Conservation (phyloP, 768 basidiomycete species). For the Agaricus blazei region DNA sequence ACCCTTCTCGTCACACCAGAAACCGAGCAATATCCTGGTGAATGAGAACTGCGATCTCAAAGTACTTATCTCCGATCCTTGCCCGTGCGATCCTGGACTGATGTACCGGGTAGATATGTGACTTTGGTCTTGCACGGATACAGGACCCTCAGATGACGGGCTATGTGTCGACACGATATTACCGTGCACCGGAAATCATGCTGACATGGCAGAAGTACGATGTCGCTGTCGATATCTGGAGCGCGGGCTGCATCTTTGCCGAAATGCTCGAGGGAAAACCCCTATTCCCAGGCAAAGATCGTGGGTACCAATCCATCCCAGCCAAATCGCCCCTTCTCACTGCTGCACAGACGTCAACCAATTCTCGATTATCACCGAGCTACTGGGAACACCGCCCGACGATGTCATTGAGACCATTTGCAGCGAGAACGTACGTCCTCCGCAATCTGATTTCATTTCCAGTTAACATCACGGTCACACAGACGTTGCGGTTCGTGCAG, state of each 20-base stretch:
- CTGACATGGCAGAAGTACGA: slow-evolving; percentile 99
- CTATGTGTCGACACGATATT: slow-evolving; percentile 98
- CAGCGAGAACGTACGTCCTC: slow-evolving; percentile 81
- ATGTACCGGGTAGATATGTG: slow-evolving; percentile 70
- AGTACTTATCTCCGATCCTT: slow-evolving; percentile 35
- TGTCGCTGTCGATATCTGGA: slow-evolving; percentile 99
- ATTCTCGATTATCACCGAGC: slow-evolving; percentile 98
- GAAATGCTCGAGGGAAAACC: slow-evolving; percentile 99
- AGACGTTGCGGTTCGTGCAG: slow-evolving; percentile 99
- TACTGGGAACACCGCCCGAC: slow-evolving; percentile 97
- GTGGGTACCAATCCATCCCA: slow-evolving; percentile 48
- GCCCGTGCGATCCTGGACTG: slow-evolving; percentile 5
- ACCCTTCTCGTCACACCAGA: slow-evolving; percentile 38
- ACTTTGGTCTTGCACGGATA: slow-evolving; percentile 96
- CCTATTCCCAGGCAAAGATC: slow-evolving; percentile 98
- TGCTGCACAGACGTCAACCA: slow-evolving; percentile 88
- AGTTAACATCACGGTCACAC: slow-evolving; percentile 6
- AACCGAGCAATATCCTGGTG: slow-evolving; percentile 99
- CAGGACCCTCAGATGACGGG: slow-evolving; percentile 99
- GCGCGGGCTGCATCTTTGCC: slow-evolving; percentile 98
- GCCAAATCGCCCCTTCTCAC: slow-evolving; percentile 2
- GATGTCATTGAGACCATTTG: slow-evolving; percentile 99
- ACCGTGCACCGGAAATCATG: slow-evolving; percentile 99
- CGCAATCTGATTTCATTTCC: slow-evolving; percentile 13
- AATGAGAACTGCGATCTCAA: slow-evolving; percentile 99